Evolutionary conservation across 176 grass and related monocot species (phyloP).

Genomic region (Pontederia paniculata): DNA sequence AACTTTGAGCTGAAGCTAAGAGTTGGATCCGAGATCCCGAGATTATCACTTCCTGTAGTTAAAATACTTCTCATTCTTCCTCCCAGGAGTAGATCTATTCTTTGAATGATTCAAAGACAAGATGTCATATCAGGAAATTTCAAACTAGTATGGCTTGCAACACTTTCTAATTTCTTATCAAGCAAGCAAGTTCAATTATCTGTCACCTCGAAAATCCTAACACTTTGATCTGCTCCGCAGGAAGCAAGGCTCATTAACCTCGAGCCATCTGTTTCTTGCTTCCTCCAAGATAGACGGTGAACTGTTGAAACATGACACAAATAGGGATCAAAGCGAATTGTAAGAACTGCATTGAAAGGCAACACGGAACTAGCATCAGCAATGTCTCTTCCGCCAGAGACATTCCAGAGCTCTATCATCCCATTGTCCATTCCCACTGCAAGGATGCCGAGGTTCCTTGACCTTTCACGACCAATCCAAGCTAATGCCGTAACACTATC

Average conservation of each 20-base stretch:
- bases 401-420: slow-evolving; percentile 74
- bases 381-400: slow-evolving; percentile 28
- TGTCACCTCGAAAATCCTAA: slow-evolving; percentile 60
- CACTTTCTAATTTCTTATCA: too few species aligned
- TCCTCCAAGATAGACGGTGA: slow-evolving; percentile 56
- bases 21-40: too few species aligned
- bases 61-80: too few species aligned
- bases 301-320: slow-evolving; percentile 74
- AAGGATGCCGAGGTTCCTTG: slow-evolving; percentile 44
- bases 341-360: slow-evolving; percentile 29
- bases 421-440: slow-evolving; percentile 87
- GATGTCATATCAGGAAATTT: too few species aligned
- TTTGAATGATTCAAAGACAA: too few species aligned
- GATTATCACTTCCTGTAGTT: too few species aligned
- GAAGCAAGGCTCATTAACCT: slow-evolving; percentile 45
- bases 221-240: slow-evolving; percentile 85
- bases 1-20: too few species aligned
- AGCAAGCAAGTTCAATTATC: slow-evolving; percentile 21
- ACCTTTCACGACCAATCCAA: slow-evolving; percentile 47
- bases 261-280: slow-evolving; percentile 24
- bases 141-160: too few species aligned
- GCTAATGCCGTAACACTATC: slow-evolving; percentile 93
- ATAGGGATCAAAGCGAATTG: slow-evolving; percentile 47
- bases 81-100: too few species aligned
- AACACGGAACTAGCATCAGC: background rate